Evolutionary conservation across 1,139 yeast species (phyloP).

Genomic region (Debaryomyces sp.): DNA sequence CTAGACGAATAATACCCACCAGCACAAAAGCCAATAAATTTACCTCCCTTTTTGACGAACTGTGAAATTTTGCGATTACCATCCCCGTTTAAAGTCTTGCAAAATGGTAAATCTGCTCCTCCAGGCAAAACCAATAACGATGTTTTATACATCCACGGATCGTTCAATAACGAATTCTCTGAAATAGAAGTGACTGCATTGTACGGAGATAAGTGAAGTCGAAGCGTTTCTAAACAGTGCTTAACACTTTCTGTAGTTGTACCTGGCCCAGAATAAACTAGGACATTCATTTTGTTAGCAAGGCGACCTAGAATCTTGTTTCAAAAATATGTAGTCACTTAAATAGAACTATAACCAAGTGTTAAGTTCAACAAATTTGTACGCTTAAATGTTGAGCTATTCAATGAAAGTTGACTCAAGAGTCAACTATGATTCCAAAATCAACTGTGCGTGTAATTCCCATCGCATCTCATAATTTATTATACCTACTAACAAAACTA

Average conservation of each 20-base stretch:
- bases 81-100: constrained; percentile 67
- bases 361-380: neutral
- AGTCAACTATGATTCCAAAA: neutral
- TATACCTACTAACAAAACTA: neutral
- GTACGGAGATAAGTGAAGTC: constrained; percentile 78
- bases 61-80: constrained; percentile 63
- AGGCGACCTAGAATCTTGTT: neutral
- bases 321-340: neutral
- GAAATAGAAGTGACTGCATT: constrained; percentile 83
- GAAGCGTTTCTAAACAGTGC: constrained; percentile 76
- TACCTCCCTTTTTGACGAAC: constrained; percentile 79
- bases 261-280: constrained; percentile 84
- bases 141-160: constrained; percentile 89
- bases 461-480: neutral
- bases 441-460: constrained; percentile 3
- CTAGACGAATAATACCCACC: constrained; percentile 89
- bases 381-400: neutral
- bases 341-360: neutral
- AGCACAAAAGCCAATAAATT: constrained; percentile 88
- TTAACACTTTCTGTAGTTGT: constrained; percentile 85
- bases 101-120: constrained; percentile 92
- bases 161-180: constrained; percentile 62
- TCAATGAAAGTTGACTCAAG: no score
- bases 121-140: constrained; percentile 88
- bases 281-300: constrained; percentile 61